These are phyloP conservation scores for Acanthamoeba sp. DNA, from an alignment of 208 protist species.

Conservation along the genomic window DNA sequence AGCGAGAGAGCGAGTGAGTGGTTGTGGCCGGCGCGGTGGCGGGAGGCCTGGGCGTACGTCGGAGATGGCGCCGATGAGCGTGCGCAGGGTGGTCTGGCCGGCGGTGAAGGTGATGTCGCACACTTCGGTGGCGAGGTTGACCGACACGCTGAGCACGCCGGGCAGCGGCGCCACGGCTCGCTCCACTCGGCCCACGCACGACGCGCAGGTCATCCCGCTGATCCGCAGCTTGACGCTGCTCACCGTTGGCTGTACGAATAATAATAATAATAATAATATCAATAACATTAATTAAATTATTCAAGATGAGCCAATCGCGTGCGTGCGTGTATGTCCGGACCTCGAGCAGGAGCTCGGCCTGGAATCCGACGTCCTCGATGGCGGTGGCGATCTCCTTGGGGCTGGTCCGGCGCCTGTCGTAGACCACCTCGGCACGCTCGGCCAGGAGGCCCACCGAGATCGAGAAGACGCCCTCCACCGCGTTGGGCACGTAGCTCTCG, in stretches of 20 bases:
- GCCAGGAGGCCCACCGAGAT: conserved; percentile 51
- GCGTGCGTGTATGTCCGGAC: background rate
- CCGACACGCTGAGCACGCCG: conserved; percentile 10
- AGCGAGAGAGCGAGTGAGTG: no score
- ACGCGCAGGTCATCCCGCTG: conserved; percentile 38
- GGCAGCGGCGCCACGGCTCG: background rate
- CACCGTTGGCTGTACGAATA: background rate
- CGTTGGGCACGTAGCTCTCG: conserved; percentile 83
- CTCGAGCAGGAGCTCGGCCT: conserved; percentile 20
- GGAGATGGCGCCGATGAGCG: background rate
- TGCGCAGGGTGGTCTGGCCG: background rate
- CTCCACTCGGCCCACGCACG: conserved; percentile 37
- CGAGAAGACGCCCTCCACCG: conserved; percentile 7
- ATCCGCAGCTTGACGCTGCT: conserved; percentile 21
- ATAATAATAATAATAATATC: background rate
- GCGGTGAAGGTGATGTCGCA: conserved; percentile 31
- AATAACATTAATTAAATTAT: background rate
- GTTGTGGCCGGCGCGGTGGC: no score
- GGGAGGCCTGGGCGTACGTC: no score
- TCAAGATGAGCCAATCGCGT: background rate
- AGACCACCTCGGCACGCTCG: conserved; percentile 26
- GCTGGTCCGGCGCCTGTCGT: background rate
- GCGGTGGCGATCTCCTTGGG: background rate
- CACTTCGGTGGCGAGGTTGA: conserved; percentile 29
- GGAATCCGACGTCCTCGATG: conserved; percentile 61